Evolutionary conservation across 768 basidiomycete species (phyloP), one percentile per base, ranked within the genome.

Genomic region (Rhodotorula kratochvilovae): DNA sequence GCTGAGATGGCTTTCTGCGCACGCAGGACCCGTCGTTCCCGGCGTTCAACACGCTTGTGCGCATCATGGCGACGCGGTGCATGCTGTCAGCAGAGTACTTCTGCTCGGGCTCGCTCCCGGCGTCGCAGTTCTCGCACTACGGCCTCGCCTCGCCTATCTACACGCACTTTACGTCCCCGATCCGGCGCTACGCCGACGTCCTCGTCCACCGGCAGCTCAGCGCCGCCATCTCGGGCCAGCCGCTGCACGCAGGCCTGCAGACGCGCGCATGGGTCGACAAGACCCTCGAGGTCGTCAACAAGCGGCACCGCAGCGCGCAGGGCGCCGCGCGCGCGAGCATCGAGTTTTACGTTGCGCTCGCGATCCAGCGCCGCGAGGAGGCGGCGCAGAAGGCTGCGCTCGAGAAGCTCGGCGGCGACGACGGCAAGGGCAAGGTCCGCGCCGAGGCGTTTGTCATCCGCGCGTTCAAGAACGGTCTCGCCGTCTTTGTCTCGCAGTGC

Each of bases 21-120:
- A 50, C 56, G 2, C 68, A 94, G 92, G 92, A 96, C 78, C 85
- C 89, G 0, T 80, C 81, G 27, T 87, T 92, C 76, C 90, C 93
- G 0, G 88, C 91, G 1, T 98, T 99, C 84, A 99, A 98, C 77
- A 98, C 93, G 0, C 86, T 98, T 27, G 95, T 99, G 48, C 88
- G 96, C 53, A 98, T 99, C 80, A 97, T 99, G 94, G 94, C 96
- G 5, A 98, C 95, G 6, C 84, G 96, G 42, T 97, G 96, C 80
- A 99, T 99, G 96, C 84, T 97, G 35, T 89, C 94, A 1, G 96
- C 96, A 29, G 96, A 99, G 80, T 99, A 99, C 80, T 97, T 98
- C 82, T 92, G 90, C 79, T 90, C 94, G 0, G 95, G 96, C 16
- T 93, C 92, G 75, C 92, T 97, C 5, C 86, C 89, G 0, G 86